phyloP scores from a whole-genome alignment of 495 filamentous ascomycete genomes.

The Symbiotaphrina buchneri region DNA sequence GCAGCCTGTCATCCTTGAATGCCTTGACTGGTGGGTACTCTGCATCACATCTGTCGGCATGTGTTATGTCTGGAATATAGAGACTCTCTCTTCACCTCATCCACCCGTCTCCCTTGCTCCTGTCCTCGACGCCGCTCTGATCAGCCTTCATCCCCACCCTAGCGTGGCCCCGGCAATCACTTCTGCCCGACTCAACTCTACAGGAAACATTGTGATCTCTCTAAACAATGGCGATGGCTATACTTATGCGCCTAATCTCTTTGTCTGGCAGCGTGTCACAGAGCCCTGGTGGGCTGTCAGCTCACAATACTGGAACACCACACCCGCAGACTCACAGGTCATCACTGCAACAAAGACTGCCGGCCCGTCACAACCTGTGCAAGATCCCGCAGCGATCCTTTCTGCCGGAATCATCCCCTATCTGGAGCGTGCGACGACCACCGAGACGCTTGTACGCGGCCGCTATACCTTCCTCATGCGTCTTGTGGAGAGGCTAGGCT shows the following conservation, averaged over 20 bases:
- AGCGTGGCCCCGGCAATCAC: constrained; percentile 60
- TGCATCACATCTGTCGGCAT: constrained; percentile 74
- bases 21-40: constrained; percentile 68
- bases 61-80: constrained; percentile 86
- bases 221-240: constrained; percentile 88
- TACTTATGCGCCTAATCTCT: constrained; percentile 60
- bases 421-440: constrained; percentile 84
- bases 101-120: constrained; percentile 81
- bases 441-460: constrained; percentile 76
- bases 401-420: constrained; percentile 83
- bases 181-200: constrained; percentile 72
- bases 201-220: constrained; percentile 61
- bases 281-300: constrained; percentile 97
- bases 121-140: constrained; percentile 67
- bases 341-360: no score
- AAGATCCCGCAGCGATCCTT: constrained; percentile 24
- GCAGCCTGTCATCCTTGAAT: constrained; percentile 84
- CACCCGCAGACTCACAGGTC: constrained; percentile 31
- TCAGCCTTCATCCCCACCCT: constrained; percentile 40
- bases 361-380: constrained; percentile 43
- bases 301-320: constrained; percentile 96
- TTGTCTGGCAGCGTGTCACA: constrained; percentile 80
- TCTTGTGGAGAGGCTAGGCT: constrained; percentile 64
- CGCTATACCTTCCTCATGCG: constrained; percentile 74
- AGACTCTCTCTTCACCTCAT: constrained; percentile 62